Evolutionary conservation across 2,329 filamentous ascomycete genomes (phyloP).

Genomic region (Pyrenophora graminea): DNA sequence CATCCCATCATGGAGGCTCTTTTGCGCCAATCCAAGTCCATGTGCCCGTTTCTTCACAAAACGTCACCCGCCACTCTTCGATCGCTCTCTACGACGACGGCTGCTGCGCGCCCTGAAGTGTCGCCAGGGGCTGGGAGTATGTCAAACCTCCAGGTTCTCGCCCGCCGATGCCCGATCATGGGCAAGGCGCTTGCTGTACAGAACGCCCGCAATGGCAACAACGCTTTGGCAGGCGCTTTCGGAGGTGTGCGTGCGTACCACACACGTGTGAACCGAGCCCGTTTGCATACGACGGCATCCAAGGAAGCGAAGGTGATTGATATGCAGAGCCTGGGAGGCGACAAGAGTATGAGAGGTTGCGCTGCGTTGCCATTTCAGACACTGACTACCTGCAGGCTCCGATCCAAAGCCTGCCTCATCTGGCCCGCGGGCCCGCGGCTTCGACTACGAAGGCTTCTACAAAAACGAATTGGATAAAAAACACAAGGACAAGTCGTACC

Average conservation of each 20-base stretch:
- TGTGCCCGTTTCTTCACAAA: conserved; percentile 97
- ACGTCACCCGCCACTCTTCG: conserved; percentile 90
- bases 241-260: conserved; percentile 56
- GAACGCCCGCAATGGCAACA: conserved; percentile 56
- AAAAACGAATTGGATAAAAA: conserved; percentile 90
- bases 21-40: conserved; percentile 89
- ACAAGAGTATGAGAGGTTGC: conserved; percentile 47
- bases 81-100: conserved; percentile 79
- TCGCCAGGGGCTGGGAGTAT: conserved; percentile 88
- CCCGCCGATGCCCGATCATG: conserved; percentile 97
- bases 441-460: conserved; percentile 93
- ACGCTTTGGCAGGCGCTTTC: conserved; percentile 54
- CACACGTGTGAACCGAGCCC: conserved; percentile 64
- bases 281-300: conserved; percentile 77
- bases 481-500: conserved; percentile 99
- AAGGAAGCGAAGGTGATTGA: conserved; percentile 81
- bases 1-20: conserved; percentile 78
- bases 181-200: conserved; percentile 94
- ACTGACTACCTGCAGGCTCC: conserved; percentile 27
- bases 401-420: conserved; percentile 31
- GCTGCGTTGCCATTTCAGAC: neutral
- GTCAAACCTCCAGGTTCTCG: conserved; percentile 94
- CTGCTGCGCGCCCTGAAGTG: conserved; percentile 62
- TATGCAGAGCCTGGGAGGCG: conserved; percentile 44
- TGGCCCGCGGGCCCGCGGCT: conserved; percentile 61